These are phyloP conservation scores for Adiantum capillusveneris DNA, from an alignment of 75 land plant genomes.

Conservation along the genomic window DNA sequence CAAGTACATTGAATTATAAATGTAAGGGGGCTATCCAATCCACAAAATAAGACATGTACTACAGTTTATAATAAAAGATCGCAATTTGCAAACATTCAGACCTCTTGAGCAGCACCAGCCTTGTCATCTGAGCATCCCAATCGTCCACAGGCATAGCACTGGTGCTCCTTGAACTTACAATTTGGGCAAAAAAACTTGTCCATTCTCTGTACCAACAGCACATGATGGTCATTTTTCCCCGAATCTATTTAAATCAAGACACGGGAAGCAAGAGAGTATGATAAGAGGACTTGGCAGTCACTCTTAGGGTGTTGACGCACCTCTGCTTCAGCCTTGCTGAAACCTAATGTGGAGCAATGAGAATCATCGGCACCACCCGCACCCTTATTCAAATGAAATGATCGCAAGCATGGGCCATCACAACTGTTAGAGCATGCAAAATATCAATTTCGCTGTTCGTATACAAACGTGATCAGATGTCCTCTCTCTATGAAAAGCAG, in stretches of 20 bases:
- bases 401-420: slow-evolving; percentile 82
- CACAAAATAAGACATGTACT: too few relatives aligned
- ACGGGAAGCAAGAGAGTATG: too few relatives aligned
- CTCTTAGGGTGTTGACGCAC: slow-evolving; percentile 21
- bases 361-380: slow-evolving; percentile 42
- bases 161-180: slow-evolving; percentile 57
- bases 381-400: slow-evolving; percentile 68
- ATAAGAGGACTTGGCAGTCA: too few relatives aligned
- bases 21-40: too few relatives aligned
- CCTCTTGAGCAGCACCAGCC: slow-evolving; percentile 13
- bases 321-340: slow-evolving; percentile 38
- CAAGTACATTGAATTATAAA: too few relatives aligned
- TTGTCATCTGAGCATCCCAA: slow-evolving; percentile 68
- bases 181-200: slow-evolving; percentile 53
- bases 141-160: slow-evolving; percentile 71
- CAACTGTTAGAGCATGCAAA: slow-evolving; percentile 38
- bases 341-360: slow-evolving; percentile 44
- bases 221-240: background rate
- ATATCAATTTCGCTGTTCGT: too few relatives aligned
- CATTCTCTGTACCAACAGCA: slow-evolving; percentile 26
- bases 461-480: background rate
- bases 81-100: too few relatives aligned
- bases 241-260: too few relatives aligned
- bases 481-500: too few relatives aligned
- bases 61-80: too few relatives aligned